Evolutionary conservation across 2,329 filamentous ascomycete species (phyloP).

Genomic region (Dactylellina parvicollis): DNA sequence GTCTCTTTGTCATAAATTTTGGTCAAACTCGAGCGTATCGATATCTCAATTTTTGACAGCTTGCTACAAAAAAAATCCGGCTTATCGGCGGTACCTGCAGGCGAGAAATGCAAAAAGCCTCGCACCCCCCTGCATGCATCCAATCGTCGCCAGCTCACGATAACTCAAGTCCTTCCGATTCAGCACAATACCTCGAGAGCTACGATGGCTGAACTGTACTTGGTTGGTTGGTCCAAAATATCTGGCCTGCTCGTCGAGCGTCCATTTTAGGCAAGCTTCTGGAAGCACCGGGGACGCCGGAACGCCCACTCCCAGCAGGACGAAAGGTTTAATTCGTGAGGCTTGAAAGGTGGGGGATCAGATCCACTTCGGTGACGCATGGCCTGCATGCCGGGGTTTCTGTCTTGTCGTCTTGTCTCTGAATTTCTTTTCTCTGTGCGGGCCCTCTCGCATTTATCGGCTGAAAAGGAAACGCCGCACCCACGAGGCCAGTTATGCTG

Average conservation of each 20-base stretch:
- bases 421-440: too few relatives aligned
- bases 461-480: slow-evolving; percentile 2
- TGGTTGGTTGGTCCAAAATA: too few relatives aligned
- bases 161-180: too few relatives aligned
- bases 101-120: too few relatives aligned
- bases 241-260: neutral
- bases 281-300: slow-evolving; percentile 30
- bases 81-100: too few relatives aligned
- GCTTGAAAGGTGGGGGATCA: neutral
- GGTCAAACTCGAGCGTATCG: too few relatives aligned
- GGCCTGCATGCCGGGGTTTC: neutral
- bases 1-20: too few relatives aligned
- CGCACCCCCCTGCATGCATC: too few relatives aligned
- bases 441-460: neutral
- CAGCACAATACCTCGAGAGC: neutral
- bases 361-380: slow-evolving; percentile 37
- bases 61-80: too few relatives aligned
- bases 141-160: too few relatives aligned
- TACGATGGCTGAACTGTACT: too few relatives aligned
- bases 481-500: neutral
- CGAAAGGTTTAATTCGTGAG: slow-evolving; percentile 1
- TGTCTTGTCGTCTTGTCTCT: neutral
- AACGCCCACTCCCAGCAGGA: slow-evolving; percentile 5
- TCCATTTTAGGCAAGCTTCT: slow-evolving; percentile 35
- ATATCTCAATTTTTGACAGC: too few relatives aligned